These are phyloP conservation scores for Chrysochromulina parva DNA, from an alignment of 78 protist species.

Conservation along the genomic window DNA sequence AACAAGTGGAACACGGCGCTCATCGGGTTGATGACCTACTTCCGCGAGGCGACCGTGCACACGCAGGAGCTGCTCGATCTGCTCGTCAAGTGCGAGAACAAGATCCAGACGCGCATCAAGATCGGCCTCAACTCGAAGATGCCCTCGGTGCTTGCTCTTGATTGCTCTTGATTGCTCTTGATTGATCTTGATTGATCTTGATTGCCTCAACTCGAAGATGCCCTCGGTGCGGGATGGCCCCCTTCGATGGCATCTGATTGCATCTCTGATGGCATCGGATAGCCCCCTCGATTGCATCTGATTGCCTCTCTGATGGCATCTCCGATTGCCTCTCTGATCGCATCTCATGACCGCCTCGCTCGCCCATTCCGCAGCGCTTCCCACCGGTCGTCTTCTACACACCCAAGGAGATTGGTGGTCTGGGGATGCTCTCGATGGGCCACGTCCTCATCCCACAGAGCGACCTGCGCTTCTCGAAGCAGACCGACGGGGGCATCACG, in stretches of 20 bases:
- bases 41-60: constrained; percentile 90
- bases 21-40: constrained; percentile 98
- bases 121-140: constrained; percentile 99
- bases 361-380: constrained; percentile 77
- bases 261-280: no score
- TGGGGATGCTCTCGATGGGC: constrained; percentile 99
- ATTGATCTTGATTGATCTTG: no score
- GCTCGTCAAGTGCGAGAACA: constrained; percentile 98
- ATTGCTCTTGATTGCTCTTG: no score
- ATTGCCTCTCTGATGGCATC: no score
- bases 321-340: no score
- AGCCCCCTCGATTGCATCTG: no score
- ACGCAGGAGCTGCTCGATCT: constrained; percentile 94
- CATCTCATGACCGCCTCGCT: no score
- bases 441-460: constrained; percentile 99
- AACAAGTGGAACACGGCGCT: constrained; percentile 99
- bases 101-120: constrained; percentile 99
- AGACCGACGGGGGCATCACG: constrained; percentile 92
- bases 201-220: constrained; percentile 98
- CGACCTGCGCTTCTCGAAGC: constrained; percentile 94
- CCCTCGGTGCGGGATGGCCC: constrained; percentile 61
- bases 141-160: constrained; percentile 78
- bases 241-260: no score
- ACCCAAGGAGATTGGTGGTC: constrained; percentile 99
- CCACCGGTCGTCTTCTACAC: constrained; percentile 98